Evolutionary conservation across 257 asterid genomes (phyloP).

Genomic region (Petrea volubilis): DNA sequence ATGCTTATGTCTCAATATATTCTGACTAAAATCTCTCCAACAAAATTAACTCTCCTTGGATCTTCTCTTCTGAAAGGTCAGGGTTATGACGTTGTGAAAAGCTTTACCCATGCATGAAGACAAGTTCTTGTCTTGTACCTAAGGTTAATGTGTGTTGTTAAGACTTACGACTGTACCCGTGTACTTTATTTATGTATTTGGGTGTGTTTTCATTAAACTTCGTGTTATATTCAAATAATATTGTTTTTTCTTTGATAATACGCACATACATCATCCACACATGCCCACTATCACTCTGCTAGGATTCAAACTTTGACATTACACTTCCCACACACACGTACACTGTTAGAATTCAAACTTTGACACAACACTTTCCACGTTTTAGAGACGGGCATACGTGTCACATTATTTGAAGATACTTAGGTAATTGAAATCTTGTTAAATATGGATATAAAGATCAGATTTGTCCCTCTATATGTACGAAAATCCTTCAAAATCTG

Average conservation of each 20-base stretch:
- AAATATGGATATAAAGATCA: background rate
- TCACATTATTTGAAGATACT: background rate
- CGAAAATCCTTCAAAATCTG: background rate
- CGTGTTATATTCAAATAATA: too few relatives aligned
- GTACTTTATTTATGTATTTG: background rate
- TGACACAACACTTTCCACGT: too few relatives aligned
- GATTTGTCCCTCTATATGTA: background rate
- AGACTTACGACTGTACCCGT: too few relatives aligned
- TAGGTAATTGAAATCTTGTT: background rate
- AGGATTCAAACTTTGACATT: too few relatives aligned
- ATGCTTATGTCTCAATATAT: slow-evolving; percentile 89
- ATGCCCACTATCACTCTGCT: too few relatives aligned
- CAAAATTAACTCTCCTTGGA: slow-evolving; percentile 40
- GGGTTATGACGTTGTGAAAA: background rate
- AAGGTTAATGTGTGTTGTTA: background rate
- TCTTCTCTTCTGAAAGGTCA: background rate
- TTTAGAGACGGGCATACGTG: too few relatives aligned
- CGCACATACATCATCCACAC: too few relatives aligned
- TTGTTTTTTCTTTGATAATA: too few relatives aligned
- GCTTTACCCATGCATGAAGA: background rate
- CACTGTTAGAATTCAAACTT: too few relatives aligned
- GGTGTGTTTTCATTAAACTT: background rate
- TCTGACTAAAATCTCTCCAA: slow-evolving; percentile 59
- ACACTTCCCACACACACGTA: too few relatives aligned
- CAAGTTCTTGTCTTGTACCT: background rate